Base-by-base conservation (phyloP, 805 yeast genomes). In the Isabelozyma pseudorhagii region DNA sequence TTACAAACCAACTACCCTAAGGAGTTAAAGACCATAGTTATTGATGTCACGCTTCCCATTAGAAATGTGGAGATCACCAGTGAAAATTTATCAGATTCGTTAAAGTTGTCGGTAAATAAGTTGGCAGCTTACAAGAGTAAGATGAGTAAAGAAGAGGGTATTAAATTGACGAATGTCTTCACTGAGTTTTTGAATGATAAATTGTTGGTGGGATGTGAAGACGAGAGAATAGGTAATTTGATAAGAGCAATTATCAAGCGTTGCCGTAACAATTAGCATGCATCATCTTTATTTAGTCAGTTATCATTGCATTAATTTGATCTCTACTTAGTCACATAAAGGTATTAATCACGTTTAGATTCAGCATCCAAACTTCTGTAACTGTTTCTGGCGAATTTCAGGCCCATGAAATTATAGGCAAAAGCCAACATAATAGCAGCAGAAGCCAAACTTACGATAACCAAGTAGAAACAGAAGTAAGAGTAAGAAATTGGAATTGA, bases 61-160 rank as follows among this genome's bases (percentile, higher is more conserved):
- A 81, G 96, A 62, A 80, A 77, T 56, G 61, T 74, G 49, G 51
- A 59, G 0, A 56, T 75, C 4, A 64, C 63, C 4, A 68, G 72
- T 49, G 68, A 75, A 4, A 59, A 62, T 8, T 82, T 87, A 59
- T 82, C 87, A 15, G 83, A 78, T 45, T 66, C 72, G 46, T 75
- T 92, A 59, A 89, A 88, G 67, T 74, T 78, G 18, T 76, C 91
- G 15, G 87, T 90, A 41, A 87, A 85, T 61, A 82, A 84, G 60
- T 89, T 81, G 62, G 71, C 81, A 54, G 85, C 89, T 8, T 83
- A 82, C 61, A 75, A 78, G 53, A 56, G 63, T 54, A 84, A 78
- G 60, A 50, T 68, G n/a, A 62, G 63, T 44, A 66, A 62, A 38
- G 62, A 59, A 14, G 54, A 66, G 46, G 67, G 68, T 44, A 63